Evolutionary conservation across 1,139 yeast genomes (phyloP).

Genomic region (Pichia sp.): DNA sequence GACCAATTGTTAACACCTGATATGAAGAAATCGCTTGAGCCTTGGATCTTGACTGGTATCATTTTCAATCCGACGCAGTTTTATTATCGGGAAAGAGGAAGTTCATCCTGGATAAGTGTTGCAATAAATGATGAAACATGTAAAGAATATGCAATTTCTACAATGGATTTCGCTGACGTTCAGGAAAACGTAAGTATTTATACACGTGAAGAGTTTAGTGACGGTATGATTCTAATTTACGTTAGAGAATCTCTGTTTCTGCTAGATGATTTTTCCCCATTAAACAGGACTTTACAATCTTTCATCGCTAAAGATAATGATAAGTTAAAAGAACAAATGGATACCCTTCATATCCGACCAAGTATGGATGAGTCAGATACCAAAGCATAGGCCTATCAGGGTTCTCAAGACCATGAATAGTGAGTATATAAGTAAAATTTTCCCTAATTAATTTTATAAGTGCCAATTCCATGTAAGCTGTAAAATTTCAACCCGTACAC

Average conservation of each 20-base stretch:
- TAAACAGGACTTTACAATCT: slow-evolving; percentile 18
- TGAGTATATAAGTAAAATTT: too few relatives aligned
- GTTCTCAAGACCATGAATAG: too few relatives aligned
- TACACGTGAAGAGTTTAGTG: slow-evolving; percentile 23
- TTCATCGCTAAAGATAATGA: slow-evolving; percentile 26
- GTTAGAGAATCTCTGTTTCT: slow-evolving; percentile 26
- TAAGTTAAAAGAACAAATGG: slow-evolving; percentile 14
- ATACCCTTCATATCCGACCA: background rate
- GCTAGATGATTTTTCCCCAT: slow-evolving; percentile 4
- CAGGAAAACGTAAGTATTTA: slow-evolving; percentile 19
- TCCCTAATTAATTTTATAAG: too few relatives aligned
- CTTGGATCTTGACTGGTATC: slow-evolving; percentile 31
- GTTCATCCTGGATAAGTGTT: slow-evolving; percentile 21
- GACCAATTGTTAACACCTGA: slow-evolving; percentile 21
- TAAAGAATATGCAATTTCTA: slow-evolving; percentile 22
- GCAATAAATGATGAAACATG: slow-evolving; percentile 23
- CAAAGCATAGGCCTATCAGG: too few relatives aligned
- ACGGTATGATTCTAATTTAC: slow-evolving; percentile 30
- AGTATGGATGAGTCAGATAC: too few relatives aligned
- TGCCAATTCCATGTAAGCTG: too few relatives aligned
- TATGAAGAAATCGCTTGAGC: slow-evolving; percentile 23
- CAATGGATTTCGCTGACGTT: slow-evolving; percentile 23
- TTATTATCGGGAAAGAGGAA: slow-evolving; percentile 22
- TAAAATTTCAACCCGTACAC: too few relatives aligned
- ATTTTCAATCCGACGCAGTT: slow-evolving; percentile 28